Evolutionary conservation across 148 eudicot species (phyloP).

Genomic region (Persicaria maculosa): DNA sequence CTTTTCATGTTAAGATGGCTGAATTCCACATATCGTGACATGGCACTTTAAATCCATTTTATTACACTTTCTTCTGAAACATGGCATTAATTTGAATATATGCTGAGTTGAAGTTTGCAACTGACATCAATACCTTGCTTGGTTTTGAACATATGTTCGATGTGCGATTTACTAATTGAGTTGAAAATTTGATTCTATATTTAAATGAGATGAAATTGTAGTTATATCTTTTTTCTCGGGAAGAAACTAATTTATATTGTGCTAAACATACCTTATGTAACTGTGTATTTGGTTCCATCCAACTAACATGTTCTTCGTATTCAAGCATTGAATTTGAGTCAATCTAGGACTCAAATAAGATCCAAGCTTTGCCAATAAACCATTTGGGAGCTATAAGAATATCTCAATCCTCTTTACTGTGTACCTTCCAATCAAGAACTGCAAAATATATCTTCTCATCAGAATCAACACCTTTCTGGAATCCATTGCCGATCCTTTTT

Average conservation of each 20-base stretch:
- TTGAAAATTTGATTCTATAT: too few relatives aligned
- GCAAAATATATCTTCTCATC: neutral
- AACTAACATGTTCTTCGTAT: neutral
- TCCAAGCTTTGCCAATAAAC: neutral
- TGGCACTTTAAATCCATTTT: neutral
- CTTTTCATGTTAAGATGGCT: neutral
- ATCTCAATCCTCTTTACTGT: neutral
- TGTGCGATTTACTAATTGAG: neutral
- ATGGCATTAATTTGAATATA: neutral
- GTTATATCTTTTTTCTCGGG: too few relatives aligned
- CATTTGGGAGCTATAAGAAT: neutral
- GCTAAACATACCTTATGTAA: neutral
- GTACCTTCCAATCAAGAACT: neutral
- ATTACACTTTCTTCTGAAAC: neutral
- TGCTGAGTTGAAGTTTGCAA: neutral
- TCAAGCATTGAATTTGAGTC: neutral
- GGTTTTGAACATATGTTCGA: neutral
- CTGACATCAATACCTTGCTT: neutral
- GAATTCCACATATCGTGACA: neutral
- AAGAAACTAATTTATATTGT: neutral
- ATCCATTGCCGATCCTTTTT: neutral
- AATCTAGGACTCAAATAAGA: neutral
- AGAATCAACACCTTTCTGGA: neutral
- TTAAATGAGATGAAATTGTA: too few relatives aligned
- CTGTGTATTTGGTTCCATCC: neutral